phyloP scores from a whole-genome alignment of 768 basidiomycete species.

The Phylloporus scabripes region DNA sequence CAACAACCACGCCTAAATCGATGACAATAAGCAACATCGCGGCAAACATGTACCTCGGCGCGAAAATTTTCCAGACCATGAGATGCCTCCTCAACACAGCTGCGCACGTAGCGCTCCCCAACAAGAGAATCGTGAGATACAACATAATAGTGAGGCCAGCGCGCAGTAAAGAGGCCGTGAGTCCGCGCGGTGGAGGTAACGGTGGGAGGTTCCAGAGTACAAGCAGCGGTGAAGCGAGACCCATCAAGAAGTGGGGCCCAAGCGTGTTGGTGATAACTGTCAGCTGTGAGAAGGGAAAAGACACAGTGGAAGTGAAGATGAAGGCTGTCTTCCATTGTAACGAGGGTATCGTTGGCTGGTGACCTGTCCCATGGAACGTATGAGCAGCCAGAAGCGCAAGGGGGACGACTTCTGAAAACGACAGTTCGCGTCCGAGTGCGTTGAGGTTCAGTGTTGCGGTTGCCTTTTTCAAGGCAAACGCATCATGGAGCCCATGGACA shows the following conservation, averaged over 20 bases:
- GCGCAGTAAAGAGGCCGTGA: constrained; percentile 38
- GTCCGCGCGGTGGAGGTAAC: constrained; percentile 26
- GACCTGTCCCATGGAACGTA: constrained; percentile 84
- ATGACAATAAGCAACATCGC: constrained; percentile 61
- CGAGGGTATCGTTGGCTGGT: constrained; percentile 82
- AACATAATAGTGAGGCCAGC: constrained; percentile 60
- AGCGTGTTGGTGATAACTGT: constrained; percentile 75
- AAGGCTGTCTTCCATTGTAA: constrained; percentile 97
- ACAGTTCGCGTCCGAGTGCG: constrained; percentile 32
- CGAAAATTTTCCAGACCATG: constrained; percentile 99
- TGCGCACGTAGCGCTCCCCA: constrained; percentile 67
- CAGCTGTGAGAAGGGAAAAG: constrained; percentile 67
- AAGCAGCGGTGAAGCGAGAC: constrained; percentile 64
- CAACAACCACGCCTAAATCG: constrained; percentile 49
- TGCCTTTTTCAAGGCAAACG: constrained; percentile 45
- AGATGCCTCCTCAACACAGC: constrained; percentile 77
- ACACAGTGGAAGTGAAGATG: constrained; percentile 62
- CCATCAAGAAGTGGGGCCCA: constrained; percentile 62
- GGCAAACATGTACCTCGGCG: constrained; percentile 86
- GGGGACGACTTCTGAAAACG: constrained; percentile 65
- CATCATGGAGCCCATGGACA: constrained; percentile 46
- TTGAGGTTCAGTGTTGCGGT: constrained; percentile 37
- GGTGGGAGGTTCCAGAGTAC: constrained; percentile 84
- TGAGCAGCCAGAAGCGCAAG: constrained; percentile 73
- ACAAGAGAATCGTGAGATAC: constrained; percentile 59